Evolutionary conservation across 1,139 yeast species (phyloP).

Genomic region (Yamadazyma jaroonii): DNA sequence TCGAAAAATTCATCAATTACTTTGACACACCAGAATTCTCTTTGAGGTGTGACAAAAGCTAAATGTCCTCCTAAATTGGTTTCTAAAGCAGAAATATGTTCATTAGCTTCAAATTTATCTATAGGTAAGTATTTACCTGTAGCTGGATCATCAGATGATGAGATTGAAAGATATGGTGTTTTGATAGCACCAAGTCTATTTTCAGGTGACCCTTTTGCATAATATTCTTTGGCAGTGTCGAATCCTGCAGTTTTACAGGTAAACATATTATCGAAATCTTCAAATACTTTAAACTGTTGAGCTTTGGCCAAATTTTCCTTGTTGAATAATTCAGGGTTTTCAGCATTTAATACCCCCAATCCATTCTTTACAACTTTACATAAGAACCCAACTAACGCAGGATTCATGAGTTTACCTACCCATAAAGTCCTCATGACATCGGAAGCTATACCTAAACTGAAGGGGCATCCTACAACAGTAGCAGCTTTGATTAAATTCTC

Average conservation of each 20-base stretch:
- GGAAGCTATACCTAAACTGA: slow-evolving; percentile 72
- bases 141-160: slow-evolving; percentile 83
- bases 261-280: slow-evolving; percentile 66
- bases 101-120: slow-evolving; percentile 25
- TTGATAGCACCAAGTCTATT: slow-evolving; percentile 52
- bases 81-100: slow-evolving; percentile 35
- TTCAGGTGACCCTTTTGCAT: slow-evolving; percentile 65
- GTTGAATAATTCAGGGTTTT: slow-evolving; percentile 30
- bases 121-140: slow-evolving; percentile 49
- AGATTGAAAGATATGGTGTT: slow-evolving; percentile 67
- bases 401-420: slow-evolving; percentile 65
- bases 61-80: slow-evolving; percentile 60
- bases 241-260: slow-evolving; percentile 79
- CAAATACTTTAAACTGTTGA: slow-evolving; percentile 33
- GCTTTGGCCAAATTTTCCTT: slow-evolving; percentile 31
- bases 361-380: slow-evolving; percentile 62
- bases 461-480: slow-evolving; percentile 69
- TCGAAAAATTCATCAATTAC: slow-evolving; percentile 62
- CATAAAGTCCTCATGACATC: slow-evolving; percentile 49
- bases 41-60: slow-evolving; percentile 55
- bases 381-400: slow-evolving; percentile 65
- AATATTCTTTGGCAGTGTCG: slow-evolving; percentile 68
- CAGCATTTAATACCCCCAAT: slow-evolving; percentile 45
- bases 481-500: slow-evolving; percentile 58
- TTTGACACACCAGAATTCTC: slow-evolving; percentile 72